phyloP scores from a whole-genome alignment of 306 rosid genomes.

The Prunus fruticosa region DNA sequence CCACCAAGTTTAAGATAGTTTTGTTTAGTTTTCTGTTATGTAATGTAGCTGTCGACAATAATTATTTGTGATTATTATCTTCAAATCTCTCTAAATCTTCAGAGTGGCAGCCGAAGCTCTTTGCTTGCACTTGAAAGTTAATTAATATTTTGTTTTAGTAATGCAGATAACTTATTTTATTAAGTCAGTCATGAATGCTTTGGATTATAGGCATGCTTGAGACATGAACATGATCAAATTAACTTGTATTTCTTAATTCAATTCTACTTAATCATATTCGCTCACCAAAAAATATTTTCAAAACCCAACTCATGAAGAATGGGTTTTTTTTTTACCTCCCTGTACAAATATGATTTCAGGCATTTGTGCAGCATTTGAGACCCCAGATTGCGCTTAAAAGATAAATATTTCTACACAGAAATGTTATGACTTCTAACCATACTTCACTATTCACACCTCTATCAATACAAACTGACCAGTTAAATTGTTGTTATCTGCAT shows the following conservation, averaged over 20 bases:
- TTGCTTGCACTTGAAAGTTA: not conserved
- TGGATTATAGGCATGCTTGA: not conserved
- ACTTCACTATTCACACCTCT: not conserved
- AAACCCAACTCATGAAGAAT: too few species aligned
- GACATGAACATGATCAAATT: not conserved
- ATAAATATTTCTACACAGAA: not conserved
- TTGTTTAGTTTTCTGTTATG: conserved; percentile 27
- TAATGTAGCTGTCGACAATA: conserved; percentile 27
- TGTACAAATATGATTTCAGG: too few species aligned
- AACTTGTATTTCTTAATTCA: not conserved
- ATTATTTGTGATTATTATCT: not conserved
- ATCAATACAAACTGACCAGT: not conserved
- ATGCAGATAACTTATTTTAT: too few species aligned
- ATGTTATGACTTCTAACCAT: not conserved
- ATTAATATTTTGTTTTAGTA: too few species aligned
- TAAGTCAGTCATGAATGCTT: not conserved
- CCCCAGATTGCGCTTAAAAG: not conserved
- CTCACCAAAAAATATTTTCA: not conserved
- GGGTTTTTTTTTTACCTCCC: too few species aligned
- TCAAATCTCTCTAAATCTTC: not conserved
- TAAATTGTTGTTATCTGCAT: not conserved
- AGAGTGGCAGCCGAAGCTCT: not conserved
- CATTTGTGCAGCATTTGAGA: too few species aligned
- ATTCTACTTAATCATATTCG: not conserved
- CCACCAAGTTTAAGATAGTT: conserved; percentile 28